Conservation (phyloP, 345 rosid genomes). For the Arabidopsis suecica region DNA sequence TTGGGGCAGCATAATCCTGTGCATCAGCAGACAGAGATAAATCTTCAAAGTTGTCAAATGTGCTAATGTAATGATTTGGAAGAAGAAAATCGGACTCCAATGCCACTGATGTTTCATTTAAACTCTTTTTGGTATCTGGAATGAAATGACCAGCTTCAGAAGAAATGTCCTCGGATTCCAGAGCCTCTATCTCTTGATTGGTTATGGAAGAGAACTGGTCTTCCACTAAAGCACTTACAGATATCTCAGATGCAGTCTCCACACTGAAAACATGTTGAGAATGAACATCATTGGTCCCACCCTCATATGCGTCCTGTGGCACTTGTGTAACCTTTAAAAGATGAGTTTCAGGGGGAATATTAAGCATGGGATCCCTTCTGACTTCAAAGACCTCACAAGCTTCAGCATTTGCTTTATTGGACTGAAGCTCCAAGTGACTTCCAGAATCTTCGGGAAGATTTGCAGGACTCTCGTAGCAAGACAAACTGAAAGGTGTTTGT, state of each 20-base stretch:
- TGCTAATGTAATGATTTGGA: not conserved
- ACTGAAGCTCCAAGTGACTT: conserved; percentile 9
- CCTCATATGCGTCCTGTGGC: conserved; percentile 1
- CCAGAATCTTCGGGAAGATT: not conserved
- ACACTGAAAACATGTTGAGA: conserved; percentile 13
- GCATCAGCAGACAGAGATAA: conserved; percentile 1
- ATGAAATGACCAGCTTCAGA: conserved; percentile 5
- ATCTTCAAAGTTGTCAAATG: conserved; percentile 3
- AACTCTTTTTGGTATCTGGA: not conserved
- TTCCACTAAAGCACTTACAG: conserved; percentile 39
- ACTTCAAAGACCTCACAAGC: conserved; percentile 6
- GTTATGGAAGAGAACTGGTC: conserved; percentile 23
- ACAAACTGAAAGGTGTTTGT: conserved; percentile 15
- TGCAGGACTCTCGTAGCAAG: conserved; percentile 12
- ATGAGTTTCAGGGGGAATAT: not conserved
- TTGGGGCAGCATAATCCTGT: conserved; percentile 10
- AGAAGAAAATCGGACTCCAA: conserved; percentile 2
- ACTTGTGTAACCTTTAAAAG: conserved; percentile 16
- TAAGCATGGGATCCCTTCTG: conserved; percentile 1
- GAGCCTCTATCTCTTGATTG: conserved; percentile 31
- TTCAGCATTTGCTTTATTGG: conserved; percentile 22
- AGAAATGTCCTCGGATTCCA: conserved; percentile 13
- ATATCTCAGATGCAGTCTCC: conserved; percentile 37
- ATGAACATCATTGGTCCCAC: not conserved
- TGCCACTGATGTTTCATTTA: not conserved